Base-by-base conservation (phyloP, 129 eudicot species). In the Helichrysum umbraculigerum region DNA sequence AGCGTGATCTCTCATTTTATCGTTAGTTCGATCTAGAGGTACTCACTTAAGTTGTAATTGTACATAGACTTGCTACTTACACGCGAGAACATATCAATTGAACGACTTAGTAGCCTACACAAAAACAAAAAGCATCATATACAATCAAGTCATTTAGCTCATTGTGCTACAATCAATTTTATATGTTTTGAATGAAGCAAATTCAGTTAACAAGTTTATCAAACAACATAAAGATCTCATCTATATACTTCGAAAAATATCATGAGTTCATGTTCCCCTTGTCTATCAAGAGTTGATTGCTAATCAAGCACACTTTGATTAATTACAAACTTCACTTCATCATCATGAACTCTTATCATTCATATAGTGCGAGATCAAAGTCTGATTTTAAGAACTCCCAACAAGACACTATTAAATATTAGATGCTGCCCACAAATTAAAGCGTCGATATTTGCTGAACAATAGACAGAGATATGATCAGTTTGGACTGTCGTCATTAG, bases 291-390 rank as follows among this genome's bases (percentile, higher is more conserved):
- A 75, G 28, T n/a, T 41, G 21, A 62, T 15, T 39, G 41, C 78
- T 28, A 62, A 74, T 44, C 71, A 61, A 62, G 42, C 32, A 39
- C 69, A 73, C 60, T 74, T 33, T 62, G 20, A 1, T 25, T 74
- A 62, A 1, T 25, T 74, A 62, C 33, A 75, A 47, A 75, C 12
- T 74, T 64, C 32, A 32, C 72, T 63, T 75, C 61, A 62, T 75
- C 61, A 62, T 56, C 32, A 30, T 41, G 60, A 28, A 63, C 39
- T 34, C 66, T 3, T 19, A 29, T 33, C 16, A 42, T 25, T 12
- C 29, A 7, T 62, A 47, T 62, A 47, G 59, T 42, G 8, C 17
- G 29, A 14, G 42, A 50, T 51, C 60, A 44, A 47, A 29, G 19
- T 71, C 28, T 50, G 16, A 32, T 32, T 71, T 32, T 4, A 8